Evolutionary conservation across 352 stramenopile genomes (phyloP), one percentile per base, ranked within the genome.

Genomic region (Phytophthora megakarya): DNA sequence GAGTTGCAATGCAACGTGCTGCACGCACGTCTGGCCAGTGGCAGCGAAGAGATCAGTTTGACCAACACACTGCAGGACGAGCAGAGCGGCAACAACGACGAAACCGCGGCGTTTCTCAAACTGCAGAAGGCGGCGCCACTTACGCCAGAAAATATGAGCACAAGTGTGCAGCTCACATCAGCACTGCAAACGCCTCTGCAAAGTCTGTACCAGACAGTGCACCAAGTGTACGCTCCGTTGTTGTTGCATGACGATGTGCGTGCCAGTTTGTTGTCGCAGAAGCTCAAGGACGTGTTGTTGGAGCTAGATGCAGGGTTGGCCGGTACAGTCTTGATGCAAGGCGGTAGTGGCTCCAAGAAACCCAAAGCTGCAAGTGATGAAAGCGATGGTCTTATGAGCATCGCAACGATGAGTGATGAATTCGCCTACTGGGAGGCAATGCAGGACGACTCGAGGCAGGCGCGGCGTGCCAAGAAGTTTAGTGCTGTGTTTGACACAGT

Each of bases 381-480:
- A 13, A 59, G 69, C 3, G 74, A 73, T 13, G 65, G 73, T 11
- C 68, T 96, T 16, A 86, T 90, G 73, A 69, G 61, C n/a, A 96
- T 98, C 26, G 81, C 86, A 25, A 93, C 74, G 15, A 80, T 96
- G 52, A 67, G 70, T 2, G 90, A 98, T 70, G 92, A 97, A 66
- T 90, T 96, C 42, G 62, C 85, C 2, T 98, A 89, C 64, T 98
- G 92, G 91, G 81, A 89, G 28, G 53, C 59, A 11, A 59, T 71
- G 52, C 64, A 76, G 49, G 66, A 72, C 3, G 82, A 92, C 49
- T 56, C 76, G 39, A 76, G 67, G 23, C 78, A 92, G 21, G 68
- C 75, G 0, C 79, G 89, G 46, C 80, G 88, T 11, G 78, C 84
- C 0, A 86, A 88, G 45, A 93, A 94, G 59, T 92, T 97, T 51